These are phyloP conservation scores for Aspergillus sp. DNA, from an alignment of 2,329 filamentous ascomycete genomes.

Conservation along the genomic window DNA sequence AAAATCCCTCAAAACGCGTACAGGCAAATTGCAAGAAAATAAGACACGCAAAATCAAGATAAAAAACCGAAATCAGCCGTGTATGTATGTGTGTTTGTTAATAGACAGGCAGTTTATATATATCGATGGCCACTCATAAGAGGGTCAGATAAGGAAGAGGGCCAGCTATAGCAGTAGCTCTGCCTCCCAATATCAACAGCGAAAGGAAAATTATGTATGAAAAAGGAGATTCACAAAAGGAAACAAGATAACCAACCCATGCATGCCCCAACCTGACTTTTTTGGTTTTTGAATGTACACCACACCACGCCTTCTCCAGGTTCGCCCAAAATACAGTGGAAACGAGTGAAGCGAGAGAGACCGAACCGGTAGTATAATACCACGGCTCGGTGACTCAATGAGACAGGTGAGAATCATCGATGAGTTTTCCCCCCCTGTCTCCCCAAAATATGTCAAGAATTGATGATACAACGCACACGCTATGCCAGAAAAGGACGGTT, in stretches of 20 bases:
- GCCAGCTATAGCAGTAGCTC: not conserved
- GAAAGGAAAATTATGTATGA: constrained; percentile 19
- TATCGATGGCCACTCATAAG: not conserved
- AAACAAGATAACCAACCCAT: constrained; percentile 5
- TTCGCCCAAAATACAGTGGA: constrained; percentile 8
- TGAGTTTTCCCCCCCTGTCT: not conserved
- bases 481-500: constrained; percentile 23
- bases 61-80: constrained; percentile 15
- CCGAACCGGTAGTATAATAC: not conserved
- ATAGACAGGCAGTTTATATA: constrained; percentile 2
- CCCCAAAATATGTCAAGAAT: constrained; percentile 4
- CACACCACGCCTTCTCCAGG: constrained; percentile 10
- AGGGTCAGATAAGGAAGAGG: not conserved
- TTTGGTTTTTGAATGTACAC: constrained; percentile 9
- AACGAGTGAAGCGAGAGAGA: constrained; percentile 4
- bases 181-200: constrained; percentile 22
- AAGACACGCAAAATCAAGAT: not conserved
- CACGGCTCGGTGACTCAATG: not conserved
- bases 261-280: constrained; percentile 1
- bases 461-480: constrained; percentile 31
- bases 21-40: not conserved
- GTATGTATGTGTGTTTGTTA: constrained; percentile 4
- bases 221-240: constrained; percentile 10
- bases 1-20: not conserved
- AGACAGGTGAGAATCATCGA: not conserved